These are phyloP conservation scores for Teratosphaeriaceae sp. DNA, from an alignment of 2,329 filamentous ascomycete genomes.

Conservation along the genomic window DNA sequence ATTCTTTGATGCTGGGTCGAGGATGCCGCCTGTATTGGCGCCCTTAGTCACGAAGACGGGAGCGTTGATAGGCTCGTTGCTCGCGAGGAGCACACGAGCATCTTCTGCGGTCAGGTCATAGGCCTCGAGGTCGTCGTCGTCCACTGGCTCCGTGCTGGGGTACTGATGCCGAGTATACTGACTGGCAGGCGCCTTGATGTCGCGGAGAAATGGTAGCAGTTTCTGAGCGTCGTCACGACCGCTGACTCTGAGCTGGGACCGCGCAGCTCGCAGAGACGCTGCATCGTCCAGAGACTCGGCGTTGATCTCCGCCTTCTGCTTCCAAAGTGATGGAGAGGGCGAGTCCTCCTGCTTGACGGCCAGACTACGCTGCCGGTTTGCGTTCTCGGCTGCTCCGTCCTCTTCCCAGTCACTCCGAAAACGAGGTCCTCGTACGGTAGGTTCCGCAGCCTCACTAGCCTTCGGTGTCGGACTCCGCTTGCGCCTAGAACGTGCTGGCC, in stretches of 20 bases:
- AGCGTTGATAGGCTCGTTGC: conserved; percentile 2
- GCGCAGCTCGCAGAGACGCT: background rate
- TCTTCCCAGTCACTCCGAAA: no score
- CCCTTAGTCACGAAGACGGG: conserved; percentile 11
- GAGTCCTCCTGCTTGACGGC: background rate
- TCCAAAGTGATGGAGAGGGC: background rate
- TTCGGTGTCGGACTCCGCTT: no score
- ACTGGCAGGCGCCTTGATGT: background rate
- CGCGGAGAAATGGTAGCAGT: background rate
- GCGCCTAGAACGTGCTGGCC: no score
- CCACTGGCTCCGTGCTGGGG: background rate
- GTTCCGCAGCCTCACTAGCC: no score
- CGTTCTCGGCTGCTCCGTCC: no score
- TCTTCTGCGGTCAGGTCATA: conserved; percentile 3
- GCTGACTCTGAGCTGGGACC: background rate
- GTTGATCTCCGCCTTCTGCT: background rate
- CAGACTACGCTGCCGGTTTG: no score
- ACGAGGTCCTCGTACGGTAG: no score
- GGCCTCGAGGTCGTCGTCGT: background rate
- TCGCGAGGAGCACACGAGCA: conserved; percentile 6
- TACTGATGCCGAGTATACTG: background rate
- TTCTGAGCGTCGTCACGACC: background rate
- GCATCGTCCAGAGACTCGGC: background rate
- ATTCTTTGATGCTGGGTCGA: background rate
- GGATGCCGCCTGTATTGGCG: conserved; percentile 4